Conservation (phyloP, 2,329 filamentous ascomycete genomes). For the Dothiorella sarmentorum region DNA sequence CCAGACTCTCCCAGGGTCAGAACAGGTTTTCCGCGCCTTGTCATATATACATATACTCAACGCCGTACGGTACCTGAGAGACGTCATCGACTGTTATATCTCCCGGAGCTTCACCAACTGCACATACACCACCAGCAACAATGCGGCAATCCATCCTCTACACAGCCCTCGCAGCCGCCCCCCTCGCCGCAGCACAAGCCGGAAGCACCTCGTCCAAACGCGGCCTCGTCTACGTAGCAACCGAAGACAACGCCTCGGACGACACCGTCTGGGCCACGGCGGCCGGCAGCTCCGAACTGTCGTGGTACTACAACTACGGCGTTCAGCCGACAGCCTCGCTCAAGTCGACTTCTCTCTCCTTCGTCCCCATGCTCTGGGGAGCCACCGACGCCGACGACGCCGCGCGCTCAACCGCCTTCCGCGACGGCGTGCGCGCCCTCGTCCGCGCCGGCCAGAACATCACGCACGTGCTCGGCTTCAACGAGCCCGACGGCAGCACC, state of each 20-base stretch:
- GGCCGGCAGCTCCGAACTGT: constrained; percentile 54
- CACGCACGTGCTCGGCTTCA: constrained; percentile 69
- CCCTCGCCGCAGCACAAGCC: constrained; percentile 20
- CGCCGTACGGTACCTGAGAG: background rate
- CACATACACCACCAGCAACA: background rate
- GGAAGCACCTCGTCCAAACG: constrained; percentile 57
- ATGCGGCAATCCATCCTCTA: background rate
- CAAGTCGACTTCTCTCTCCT: constrained; percentile 53
- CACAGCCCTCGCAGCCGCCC: constrained; percentile 8
- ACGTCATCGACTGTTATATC: constrained; percentile 7
- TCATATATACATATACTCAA: background rate
- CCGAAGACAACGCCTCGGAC: constrained; percentile 55
- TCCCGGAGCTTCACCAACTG: no score
- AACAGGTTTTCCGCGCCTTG: constrained; percentile 14
- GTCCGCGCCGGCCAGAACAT: constrained; percentile 52
- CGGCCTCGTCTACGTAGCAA: constrained; percentile 67
- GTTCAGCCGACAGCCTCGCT: constrained; percentile 54
- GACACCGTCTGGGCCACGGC: constrained; percentile 59
- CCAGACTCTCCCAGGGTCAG: background rate
- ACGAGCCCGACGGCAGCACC: constrained; percentile 66
- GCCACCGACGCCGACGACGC: constrained; percentile 39
- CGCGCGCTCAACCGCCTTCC: constrained; percentile 55
- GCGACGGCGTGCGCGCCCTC: constrained; percentile 55
- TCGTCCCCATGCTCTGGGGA: constrained; percentile 80
- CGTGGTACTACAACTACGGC: constrained; percentile 85